These are phyloP conservation scores for Quercus gilva DNA, from an alignment of 306 rosid species.

Conservation along the genomic window DNA sequence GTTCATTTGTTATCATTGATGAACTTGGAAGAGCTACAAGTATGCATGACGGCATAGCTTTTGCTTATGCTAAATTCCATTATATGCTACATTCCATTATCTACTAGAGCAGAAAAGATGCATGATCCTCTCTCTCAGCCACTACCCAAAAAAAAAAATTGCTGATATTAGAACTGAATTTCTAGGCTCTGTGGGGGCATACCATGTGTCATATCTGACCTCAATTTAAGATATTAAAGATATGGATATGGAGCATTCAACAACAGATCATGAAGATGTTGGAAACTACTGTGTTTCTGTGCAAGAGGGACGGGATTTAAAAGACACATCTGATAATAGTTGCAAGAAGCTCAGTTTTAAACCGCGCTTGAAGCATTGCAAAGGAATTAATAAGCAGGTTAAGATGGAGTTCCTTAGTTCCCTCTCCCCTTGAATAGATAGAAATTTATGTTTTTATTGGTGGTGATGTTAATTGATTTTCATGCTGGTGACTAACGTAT, in stretches of 20 bases:
- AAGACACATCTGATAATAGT: slow-evolving; percentile 38
- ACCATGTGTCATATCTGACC: slow-evolving; percentile 83
- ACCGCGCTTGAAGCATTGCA: slow-evolving; percentile 61
- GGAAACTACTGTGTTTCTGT: slow-evolving; percentile 10
- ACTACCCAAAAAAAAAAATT: slow-evolving; percentile 61
- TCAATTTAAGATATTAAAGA: slow-evolving; percentile 32
- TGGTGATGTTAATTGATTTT: no score
- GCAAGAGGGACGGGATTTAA: not conserved
- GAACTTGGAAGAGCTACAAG: slow-evolving; percentile 99
- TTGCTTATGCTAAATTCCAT: slow-evolving; percentile 81
- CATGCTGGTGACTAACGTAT: no score
- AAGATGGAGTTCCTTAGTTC: not conserved
- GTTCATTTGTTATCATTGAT: slow-evolving; percentile 78
- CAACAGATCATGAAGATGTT: slow-evolving; percentile 50
- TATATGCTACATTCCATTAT: slow-evolving; percentile 79
- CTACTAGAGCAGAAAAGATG: slow-evolving; percentile 64
- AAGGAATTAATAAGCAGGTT: slow-evolving; percentile 43
- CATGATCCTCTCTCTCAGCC: slow-evolving; percentile 84
- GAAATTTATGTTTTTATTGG: not conserved
- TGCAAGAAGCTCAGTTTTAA: slow-evolving; percentile 39
- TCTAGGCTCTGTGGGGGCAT: slow-evolving; percentile 70
- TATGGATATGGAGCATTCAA: slow-evolving; percentile 12
- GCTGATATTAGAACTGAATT: slow-evolving; percentile 61
- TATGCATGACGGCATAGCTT: slow-evolving; percentile 90
- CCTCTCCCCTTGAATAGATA: not conserved